Percentiles rank a stretch among this genome's conserved stretches.
Evolutionary conservation across 148 eudicot genomes (phyloP).

Genomic region (Amaranthus hypochondriacus): DNA sequence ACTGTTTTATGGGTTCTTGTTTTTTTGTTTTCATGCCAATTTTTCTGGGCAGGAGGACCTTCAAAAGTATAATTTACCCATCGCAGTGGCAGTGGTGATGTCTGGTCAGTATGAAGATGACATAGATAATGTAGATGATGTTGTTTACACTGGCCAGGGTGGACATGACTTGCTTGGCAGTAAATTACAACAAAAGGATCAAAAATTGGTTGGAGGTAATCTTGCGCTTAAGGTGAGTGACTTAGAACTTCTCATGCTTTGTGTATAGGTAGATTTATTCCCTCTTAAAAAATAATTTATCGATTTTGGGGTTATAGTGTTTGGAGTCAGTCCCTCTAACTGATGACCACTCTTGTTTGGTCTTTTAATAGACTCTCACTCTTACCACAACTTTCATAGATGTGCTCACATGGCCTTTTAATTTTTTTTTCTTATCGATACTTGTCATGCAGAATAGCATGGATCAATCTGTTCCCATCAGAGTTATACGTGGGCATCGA

Average conservation of each 20-base stretch:
- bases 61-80: conserved; percentile 36
- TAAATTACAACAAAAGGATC: conserved; percentile 48
- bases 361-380: neutral
- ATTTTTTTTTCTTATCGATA: neutral
- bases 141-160: conserved; percentile 70
- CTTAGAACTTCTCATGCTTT: neutral
- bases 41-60: conserved; percentile 22
- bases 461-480: conserved; percentile 56
- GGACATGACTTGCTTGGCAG: conserved; percentile 63
- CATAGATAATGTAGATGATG: conserved; percentile 52
- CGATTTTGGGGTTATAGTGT: neutral
- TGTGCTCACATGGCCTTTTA: neutral
- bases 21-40: conserved; percentile 1
- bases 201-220: conserved; percentile 56
- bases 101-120: conserved; percentile 88
- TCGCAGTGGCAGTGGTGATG: conserved; percentile 57
- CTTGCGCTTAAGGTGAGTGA: conserved; percentile 58
- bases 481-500: conserved; percentile 60
- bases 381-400: neutral
- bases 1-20: neutral
- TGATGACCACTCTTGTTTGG: neutral
- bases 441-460: conserved; percentile 43
- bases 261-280: neutral
- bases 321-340: no score
- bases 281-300: neutral